Evolutionary conservation across 768 basidiomycete genomes (phyloP), one percentile per base, ranked within the genome.

Genomic region (Amanita rubescens): DNA sequence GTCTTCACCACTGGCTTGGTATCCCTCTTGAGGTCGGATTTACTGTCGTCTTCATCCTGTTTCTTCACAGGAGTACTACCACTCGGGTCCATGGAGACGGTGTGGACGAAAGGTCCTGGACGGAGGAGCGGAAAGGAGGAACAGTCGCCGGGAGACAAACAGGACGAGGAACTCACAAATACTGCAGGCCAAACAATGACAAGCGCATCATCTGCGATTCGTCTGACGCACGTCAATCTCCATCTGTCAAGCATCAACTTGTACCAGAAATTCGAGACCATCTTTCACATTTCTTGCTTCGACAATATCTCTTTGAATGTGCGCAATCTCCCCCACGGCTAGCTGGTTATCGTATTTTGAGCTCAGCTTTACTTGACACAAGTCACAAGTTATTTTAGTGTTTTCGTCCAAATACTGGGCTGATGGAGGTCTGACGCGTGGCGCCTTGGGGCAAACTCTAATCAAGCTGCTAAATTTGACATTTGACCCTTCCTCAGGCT

Each of bases 1-100:
- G 89, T 86, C 71, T 86, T 84, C 49, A 80, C 82, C 30, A 72
- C 71, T n/a, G 87, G 83, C 63, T 90, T 91, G 32, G 79, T 63
- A 62, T 87, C 86, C 46, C 76, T 77, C 69, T 88, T 89, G 45
- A 45, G 12, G 17, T 77, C 79, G 46, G 62, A 55, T 56, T 76
- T 72, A 54, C 74, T 75, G 53, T 81, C 79, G 49, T 74, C 83
- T 2, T 53, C 52, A 60, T 86, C 83, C 59, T 80, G 76, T 67
- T 85, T 86, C 72, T 78, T 82, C 59, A 84, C 72, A 34, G 57
- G 59, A 27, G 59, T 41, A 53, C 64, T 62, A 60, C 63, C 61
- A 52, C 65, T 52, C 38, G 71, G 58, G 55, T 74, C 74, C 75
- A 75, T 75, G 57, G 59, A 51, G 56, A 58, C 56, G 47, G 54